phyloP scores from a whole-genome alignment of 2,329 filamentous ascomycete genomes.

The Hymenoscyphus repandus region DNA sequence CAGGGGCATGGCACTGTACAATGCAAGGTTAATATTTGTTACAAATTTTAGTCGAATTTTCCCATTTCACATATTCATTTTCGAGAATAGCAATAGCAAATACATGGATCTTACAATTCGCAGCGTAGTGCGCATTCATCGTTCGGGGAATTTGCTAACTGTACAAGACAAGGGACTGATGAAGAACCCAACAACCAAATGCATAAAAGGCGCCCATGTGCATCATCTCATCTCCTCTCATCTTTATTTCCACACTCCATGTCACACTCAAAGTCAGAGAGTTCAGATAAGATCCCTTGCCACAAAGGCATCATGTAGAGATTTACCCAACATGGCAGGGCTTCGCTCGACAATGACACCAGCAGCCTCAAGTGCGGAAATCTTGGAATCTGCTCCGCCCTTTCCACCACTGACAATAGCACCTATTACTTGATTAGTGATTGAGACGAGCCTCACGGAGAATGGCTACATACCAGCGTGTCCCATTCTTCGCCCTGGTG shows the following conservation, averaged over 20 bases:
- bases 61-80: background rate
- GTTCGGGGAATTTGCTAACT: slow-evolving; percentile 27
- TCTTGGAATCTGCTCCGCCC: slow-evolving; percentile 98
- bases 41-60: background rate
- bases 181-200: slow-evolving; percentile 26
- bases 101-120: background rate
- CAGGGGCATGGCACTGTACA: background rate
- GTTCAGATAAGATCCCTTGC: slow-evolving; percentile 85
- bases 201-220: slow-evolving; percentile 25
- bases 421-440: slow-evolving; percentile 33
- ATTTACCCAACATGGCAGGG: slow-evolving; percentile 87
- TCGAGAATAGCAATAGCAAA: background rate
- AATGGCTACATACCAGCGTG: slow-evolving; percentile 65
- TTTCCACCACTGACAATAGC: slow-evolving; percentile 97
- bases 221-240: slow-evolving; percentile 21
- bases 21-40: background rate
- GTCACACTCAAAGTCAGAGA: background rate
- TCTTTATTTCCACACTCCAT: slow-evolving; percentile 20
- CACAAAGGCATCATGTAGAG: slow-evolving; percentile 91
- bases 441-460: background rate
- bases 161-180: slow-evolving; percentile 32
- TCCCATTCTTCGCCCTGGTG: slow-evolving; percentile 94
- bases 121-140: slow-evolving; percentile 6
- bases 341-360: slow-evolving; percentile 96
- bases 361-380: slow-evolving; percentile 84